A percentile compares a stretch with the other conserved stretches of the same genome.
Conservation (phyloP, 352 stramenopile species). For the Plasmopara muralis region DNA sequence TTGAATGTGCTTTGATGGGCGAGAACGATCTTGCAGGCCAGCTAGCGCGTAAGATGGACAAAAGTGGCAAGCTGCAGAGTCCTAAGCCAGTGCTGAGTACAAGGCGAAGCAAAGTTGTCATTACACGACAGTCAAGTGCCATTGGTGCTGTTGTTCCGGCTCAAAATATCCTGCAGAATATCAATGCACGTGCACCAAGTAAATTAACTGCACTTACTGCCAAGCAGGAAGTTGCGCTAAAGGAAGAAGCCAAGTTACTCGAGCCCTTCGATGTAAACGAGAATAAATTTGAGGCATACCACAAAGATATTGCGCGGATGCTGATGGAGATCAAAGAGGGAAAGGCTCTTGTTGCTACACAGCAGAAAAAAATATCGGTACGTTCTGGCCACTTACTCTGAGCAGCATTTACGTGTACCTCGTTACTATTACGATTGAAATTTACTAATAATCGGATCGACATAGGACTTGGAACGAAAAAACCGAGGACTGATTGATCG, state of each 20-base stretch:
- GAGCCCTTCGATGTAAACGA: slow-evolving; percentile 40
- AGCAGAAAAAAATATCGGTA: slow-evolving; percentile 66
- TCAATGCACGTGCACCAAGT: background rate
- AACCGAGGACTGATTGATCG: slow-evolving; percentile 50
- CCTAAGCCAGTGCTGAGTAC: slow-evolving; percentile 46
- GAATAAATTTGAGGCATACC: slow-evolving; percentile 62
- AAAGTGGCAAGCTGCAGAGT: slow-evolving; percentile 13
- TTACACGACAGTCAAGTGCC: slow-evolving; percentile 28
- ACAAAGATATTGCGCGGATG: slow-evolving; percentile 59
- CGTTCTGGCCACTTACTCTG: slow-evolving; percentile 4
- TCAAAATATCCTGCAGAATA: background rate
- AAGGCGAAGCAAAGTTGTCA: slow-evolving; percentile 60
- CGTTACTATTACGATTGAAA: no score
- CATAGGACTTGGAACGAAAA: slow-evolving; percentile 63
- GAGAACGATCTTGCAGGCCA: slow-evolving; percentile 54
- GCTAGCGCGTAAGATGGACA: slow-evolving; percentile 14
- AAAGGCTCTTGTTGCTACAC: slow-evolving; percentile 48
- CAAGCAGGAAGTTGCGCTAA: slow-evolving; percentile 2
- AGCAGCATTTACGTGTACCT: background rate
- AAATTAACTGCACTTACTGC: background rate
- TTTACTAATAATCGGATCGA: no score
- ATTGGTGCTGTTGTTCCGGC: slow-evolving; percentile 14
- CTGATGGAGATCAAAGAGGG: slow-evolving; percentile 57
- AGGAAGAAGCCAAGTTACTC: slow-evolving; percentile 17
- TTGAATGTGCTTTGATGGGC: slow-evolving; percentile 62